These are phyloP conservation scores for Spathaspora arborariae DNA, from an alignment of 805 yeast genomes.

Conservation along the genomic window DNA sequence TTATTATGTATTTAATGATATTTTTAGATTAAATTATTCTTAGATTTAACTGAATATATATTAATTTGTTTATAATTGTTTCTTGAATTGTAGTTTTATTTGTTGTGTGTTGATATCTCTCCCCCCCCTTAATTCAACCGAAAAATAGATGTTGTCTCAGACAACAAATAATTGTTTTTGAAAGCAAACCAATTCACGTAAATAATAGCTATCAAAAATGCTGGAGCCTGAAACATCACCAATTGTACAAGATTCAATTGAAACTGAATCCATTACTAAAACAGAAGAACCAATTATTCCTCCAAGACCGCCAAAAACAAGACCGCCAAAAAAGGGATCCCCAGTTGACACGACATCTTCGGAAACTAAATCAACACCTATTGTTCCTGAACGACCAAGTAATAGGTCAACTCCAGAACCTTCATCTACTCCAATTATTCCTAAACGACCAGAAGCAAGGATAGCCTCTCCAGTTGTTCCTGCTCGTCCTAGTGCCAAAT, in stretches of 20 bases:
- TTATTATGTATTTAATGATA: conserved; percentile 93
- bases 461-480: too few relatives aligned
- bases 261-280: not conserved
- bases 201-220: not conserved
- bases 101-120: not conserved
- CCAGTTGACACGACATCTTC: not conserved
- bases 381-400: not conserved
- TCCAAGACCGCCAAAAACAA: conserved; percentile 1
- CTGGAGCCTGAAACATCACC: not conserved
- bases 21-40: conserved; percentile 91
- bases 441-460: conserved; percentile 5
- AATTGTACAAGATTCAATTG: not conserved
- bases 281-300: not conserved
- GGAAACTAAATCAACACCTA: not conserved
- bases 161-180: not conserved
- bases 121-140: not conserved
- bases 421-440: conserved; percentile 4
- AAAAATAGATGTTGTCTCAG: not conserved
- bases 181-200: not conserved
- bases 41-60: conserved; percentile 17
- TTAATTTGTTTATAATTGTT: too few relatives aligned
- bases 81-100: too few relatives aligned
- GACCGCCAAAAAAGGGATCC: not conserved
- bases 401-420: not conserved
- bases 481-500: too few relatives aligned